phyloP scores from a whole-genome alignment of 495 filamentous ascomycete species.

The Neurospora sp. region DNA sequence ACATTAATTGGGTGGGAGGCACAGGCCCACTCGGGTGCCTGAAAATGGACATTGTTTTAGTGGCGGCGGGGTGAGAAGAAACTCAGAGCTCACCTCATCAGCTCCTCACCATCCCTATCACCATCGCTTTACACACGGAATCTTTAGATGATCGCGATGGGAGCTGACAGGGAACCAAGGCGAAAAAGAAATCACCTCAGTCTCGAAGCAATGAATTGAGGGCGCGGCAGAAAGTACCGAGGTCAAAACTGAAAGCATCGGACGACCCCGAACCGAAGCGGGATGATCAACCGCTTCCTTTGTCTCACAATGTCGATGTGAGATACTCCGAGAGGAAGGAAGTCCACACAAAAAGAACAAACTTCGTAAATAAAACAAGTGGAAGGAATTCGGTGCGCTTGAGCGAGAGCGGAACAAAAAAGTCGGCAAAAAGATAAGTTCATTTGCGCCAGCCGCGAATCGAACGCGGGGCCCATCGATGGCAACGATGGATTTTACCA shows the following conservation, averaged over 20 bases:
- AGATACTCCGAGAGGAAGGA: neutral
- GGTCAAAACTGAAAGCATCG: neutral
- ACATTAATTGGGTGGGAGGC: neutral
- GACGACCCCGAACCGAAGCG: neutral
- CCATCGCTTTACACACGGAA: neutral
- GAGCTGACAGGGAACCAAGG: neutral
- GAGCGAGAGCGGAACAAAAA: neutral
- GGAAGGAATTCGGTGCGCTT: neutral
- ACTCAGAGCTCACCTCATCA: neutral
- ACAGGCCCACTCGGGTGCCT: neutral
- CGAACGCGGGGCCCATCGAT: neutral
- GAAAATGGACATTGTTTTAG: neutral
- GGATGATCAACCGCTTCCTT: neutral
- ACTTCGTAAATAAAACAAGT: neutral
- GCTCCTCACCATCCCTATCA: neutral
- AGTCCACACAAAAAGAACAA: neutral
- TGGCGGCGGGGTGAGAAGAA: neutral
- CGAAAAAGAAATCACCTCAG: neutral
- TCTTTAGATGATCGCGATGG: neutral
- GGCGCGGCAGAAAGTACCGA: neutral
- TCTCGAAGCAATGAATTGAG: neutral
- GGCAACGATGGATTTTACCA: neutral
- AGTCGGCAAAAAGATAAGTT: neutral
- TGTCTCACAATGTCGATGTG: neutral
- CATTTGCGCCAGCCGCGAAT: neutral